Conservation (phyloP, 371 early-diverging fungal genomes). For the Saksenaea vasiformis region DNA sequence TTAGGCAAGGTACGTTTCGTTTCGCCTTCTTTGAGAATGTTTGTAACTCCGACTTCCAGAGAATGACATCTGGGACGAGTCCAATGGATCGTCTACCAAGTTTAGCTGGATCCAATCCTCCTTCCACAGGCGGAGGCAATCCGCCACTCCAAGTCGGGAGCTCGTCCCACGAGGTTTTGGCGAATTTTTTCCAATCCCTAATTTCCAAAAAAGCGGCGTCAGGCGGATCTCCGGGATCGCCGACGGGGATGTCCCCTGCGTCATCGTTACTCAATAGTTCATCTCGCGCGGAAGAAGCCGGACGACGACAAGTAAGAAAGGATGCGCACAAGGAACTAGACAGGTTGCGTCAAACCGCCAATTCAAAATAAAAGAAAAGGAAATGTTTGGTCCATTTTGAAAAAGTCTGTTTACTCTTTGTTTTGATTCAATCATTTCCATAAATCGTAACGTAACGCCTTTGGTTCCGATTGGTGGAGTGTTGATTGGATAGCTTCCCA, state of each 20-base stretch:
- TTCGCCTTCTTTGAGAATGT: not conserved
- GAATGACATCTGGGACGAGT: not conserved
- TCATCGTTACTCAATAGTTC: conserved; percentile 8
- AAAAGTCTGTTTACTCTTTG: not conserved
- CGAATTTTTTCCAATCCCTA: conserved; percentile 88
- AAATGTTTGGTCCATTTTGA: not conserved
- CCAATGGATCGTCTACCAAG: conserved; percentile 2
- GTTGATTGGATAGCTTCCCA: conserved; percentile 13
- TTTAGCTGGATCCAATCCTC: conserved; percentile 12
- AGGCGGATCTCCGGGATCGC: conserved; percentile 24
- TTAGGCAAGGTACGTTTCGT: conserved; percentile 7
- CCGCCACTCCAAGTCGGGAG: conserved; percentile 11
- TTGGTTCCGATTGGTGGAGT: not conserved
- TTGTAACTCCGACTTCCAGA: not conserved
- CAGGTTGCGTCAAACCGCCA: conserved; percentile 35
- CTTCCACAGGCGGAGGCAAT: conserved; percentile 19
- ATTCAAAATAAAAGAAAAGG: conserved; percentile 6
- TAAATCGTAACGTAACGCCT: conserved; percentile 5
- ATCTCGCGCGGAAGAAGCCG: conserved; percentile 24
- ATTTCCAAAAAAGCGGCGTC: conserved; percentile 65
- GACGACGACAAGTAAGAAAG: conserved; percentile 41
- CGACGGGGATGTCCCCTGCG: conserved; percentile 28
- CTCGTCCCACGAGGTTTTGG: conserved; percentile 73
- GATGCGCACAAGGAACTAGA: conserved; percentile 50
- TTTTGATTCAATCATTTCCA: not conserved